phyloP scores from a whole-genome alignment of 257 asterid species.

The Fraxinus americana region DNA sequence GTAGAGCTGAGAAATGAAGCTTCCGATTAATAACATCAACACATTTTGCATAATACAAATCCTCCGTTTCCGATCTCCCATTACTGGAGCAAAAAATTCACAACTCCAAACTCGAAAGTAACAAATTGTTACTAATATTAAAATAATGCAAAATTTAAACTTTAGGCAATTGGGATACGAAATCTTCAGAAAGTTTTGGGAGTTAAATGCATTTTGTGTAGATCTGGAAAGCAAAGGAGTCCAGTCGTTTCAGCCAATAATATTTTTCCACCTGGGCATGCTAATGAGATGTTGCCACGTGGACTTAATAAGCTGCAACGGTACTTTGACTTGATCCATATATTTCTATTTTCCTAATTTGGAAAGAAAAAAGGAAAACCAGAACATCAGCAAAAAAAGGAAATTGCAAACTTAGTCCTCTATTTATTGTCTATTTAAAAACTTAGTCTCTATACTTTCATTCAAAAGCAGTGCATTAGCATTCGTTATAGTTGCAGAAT shows the following conservation, averaged over 20 bases:
- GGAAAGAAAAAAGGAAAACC: not conserved
- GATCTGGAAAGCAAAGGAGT: slow-evolving; percentile 39
- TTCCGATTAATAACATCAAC: slow-evolving; percentile 50
- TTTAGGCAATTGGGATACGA: not conserved
- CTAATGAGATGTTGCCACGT: slow-evolving; percentile 18
- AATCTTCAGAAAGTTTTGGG: slow-evolving; percentile 20
- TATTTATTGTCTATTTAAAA: too few relatives aligned
- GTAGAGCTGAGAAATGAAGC: slow-evolving; percentile 61
- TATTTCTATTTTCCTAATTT: not conserved
- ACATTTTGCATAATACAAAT: slow-evolving; percentile 45
- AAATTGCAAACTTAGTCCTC: not conserved
- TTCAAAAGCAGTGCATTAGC: too few relatives aligned
- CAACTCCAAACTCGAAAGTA: not conserved
- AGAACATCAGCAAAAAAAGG: too few relatives aligned
- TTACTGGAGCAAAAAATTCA: slow-evolving; percentile 19
- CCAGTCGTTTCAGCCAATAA: slow-evolving; percentile 64
- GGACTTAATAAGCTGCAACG: not conserved
- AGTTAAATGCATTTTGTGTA: slow-evolving; percentile 23
- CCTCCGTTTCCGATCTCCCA: slow-evolving; percentile 61
- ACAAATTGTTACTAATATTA: too few relatives aligned
- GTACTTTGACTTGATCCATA: not conserved
- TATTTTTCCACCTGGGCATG: slow-evolving; percentile 25
- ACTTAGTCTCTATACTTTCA: not conserved
- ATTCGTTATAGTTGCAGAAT: too few relatives aligned
- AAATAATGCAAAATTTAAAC: too few relatives aligned